These are phyloP conservation scores for Sesbania bispinosa DNA, from an alignment of 306 rosid genomes.

Conservation along the genomic window DNA sequence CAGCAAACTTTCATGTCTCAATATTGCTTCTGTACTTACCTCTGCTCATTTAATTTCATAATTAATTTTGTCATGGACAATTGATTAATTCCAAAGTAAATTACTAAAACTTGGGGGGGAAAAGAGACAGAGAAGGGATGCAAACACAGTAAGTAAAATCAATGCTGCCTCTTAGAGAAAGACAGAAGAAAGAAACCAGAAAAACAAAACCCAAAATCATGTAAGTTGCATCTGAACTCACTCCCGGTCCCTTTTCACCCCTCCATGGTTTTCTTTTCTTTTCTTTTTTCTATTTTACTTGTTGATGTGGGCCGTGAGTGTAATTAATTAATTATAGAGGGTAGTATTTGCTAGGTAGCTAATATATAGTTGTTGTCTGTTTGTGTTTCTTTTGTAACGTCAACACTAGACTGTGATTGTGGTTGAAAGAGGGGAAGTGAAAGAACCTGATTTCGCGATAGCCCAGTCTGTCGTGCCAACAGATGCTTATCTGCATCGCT, in stretches of 20 bases:
- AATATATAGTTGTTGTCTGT: slow-evolving; percentile 22
- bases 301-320: slow-evolving; percentile 28
- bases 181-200: slow-evolving; percentile 27
- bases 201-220: slow-evolving; percentile 41
- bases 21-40: slow-evolving; percentile 43
- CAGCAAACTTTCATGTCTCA: slow-evolving; percentile 52
- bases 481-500: slow-evolving; percentile 97
- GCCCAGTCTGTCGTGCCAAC: slow-evolving; percentile 88
- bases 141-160: background rate
- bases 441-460: slow-evolving; percentile 87
- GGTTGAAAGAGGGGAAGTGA: background rate
- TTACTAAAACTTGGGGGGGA: background rate
- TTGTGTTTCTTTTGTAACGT: background rate
- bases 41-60: slow-evolving; percentile 36
- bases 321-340: slow-evolving; percentile 13
- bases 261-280: background rate
- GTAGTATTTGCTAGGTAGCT: too few species aligned
- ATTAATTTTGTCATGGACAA: slow-evolving; percentile 44
- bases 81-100: slow-evolving; percentile 32
- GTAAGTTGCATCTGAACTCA: slow-evolving; percentile 41
- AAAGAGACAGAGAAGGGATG: background rate
- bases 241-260: slow-evolving; percentile 45
- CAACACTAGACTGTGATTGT: background rate
- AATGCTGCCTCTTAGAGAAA: slow-evolving; percentile 24
- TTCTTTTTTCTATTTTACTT: background rate